Base-by-base conservation (phyloP, 2,329 filamentous ascomycete genomes). In the Phialophora macrospora region DNA sequence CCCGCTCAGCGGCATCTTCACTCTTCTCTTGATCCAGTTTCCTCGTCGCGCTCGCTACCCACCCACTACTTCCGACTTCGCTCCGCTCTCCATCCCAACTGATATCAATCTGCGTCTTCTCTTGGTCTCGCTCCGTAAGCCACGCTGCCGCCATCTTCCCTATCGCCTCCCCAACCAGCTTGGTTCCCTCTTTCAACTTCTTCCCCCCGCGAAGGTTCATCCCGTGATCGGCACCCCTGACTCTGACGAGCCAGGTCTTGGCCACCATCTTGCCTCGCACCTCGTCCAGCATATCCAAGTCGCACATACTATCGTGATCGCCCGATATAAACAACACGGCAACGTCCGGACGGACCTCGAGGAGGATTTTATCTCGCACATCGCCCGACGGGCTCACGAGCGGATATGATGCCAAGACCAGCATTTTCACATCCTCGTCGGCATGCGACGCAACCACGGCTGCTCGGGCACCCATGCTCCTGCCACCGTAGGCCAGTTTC, bases 231-330 rank as follows among this genome's bases (percentile, higher is more conserved):
- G 70, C 71, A 3, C 66, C 71, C 14, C 64, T 30, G 7, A 72
- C 70, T 7, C 65, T 44, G 8, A 67, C 65, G 56, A 70, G 22
- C 70, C 63, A 68, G 4, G 54, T 63, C 22, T 28, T 65, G 8
- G 70, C 71, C 51, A 65, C 66, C 71, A 72, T 72, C 59, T 71
- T 71, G 17, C 9, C 52, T n/a, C 65, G 56, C 12, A 72, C 63
- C 24, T 38, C n/a, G 5, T 61, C 32, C 32, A 72, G 48, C 32
- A 46, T 54, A 24, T 46, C 32, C 14, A 71, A 14, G 32, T 65
- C 59, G 54, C 71, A 72, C 70, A 72, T 71, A 26, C 28, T 59
- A 55, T 72, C 71, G 3, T 59, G 38, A 22, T 67, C 68, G 24
- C 71, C 71, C 2, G 65, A 69, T 26, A 72, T 66, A 58, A 72